phyloP scores from a whole-genome alignment of 2,329 filamentous ascomycete species.

The Pestalotiopsis sp. region DNA sequence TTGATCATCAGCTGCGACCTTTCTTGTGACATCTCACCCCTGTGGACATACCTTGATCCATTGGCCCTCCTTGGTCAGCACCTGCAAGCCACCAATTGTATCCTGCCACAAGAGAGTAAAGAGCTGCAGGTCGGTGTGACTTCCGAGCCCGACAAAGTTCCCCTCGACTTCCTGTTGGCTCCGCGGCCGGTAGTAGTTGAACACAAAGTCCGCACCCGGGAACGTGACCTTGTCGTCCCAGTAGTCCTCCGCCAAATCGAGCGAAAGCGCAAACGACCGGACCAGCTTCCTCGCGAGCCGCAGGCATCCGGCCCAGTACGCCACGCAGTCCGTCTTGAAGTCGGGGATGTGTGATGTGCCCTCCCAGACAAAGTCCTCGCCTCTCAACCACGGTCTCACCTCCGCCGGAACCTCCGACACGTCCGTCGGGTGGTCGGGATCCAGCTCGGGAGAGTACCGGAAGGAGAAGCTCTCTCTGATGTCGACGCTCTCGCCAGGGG shows the following conservation, averaged over 20 bases:
- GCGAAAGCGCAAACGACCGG: slow-evolving; percentile 54
- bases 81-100: slow-evolving; percentile 42
- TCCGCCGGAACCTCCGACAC: slow-evolving; percentile 44
- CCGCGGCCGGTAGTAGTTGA: slow-evolving; percentile 44
- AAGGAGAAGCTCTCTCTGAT: slow-evolving; percentile 54
- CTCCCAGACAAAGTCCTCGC: slow-evolving; percentile 56
- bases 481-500: slow-evolving; percentile 51
- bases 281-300: slow-evolving; percentile 53
- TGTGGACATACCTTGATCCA: slow-evolving; percentile 39
- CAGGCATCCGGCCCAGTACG: slow-evolving; percentile 52
- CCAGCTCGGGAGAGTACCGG: slow-evolving; percentile 54
- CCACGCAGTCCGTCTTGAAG: slow-evolving; percentile 49
- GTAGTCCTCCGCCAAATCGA: slow-evolving; percentile 55
- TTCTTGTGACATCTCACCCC: neutral
- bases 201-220: slow-evolving; percentile 46
- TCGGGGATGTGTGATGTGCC: slow-evolving; percentile 47
- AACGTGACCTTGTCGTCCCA: slow-evolving; percentile 57
- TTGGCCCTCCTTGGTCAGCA: slow-evolving; percentile 43
- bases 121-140: slow-evolving; percentile 56
- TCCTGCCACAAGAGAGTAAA: slow-evolving; percentile 56
- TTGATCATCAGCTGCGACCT: neutral
- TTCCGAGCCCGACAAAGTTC: slow-evolving; percentile 44
- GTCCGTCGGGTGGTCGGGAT: slow-evolving; percentile 45
- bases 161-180: slow-evolving; percentile 24
- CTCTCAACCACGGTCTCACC: slow-evolving; percentile 42